Evolutionary conservation across 192 early-diverging fungal species (phyloP).

Genomic region (Gamsiella multidivaricata): DNA sequence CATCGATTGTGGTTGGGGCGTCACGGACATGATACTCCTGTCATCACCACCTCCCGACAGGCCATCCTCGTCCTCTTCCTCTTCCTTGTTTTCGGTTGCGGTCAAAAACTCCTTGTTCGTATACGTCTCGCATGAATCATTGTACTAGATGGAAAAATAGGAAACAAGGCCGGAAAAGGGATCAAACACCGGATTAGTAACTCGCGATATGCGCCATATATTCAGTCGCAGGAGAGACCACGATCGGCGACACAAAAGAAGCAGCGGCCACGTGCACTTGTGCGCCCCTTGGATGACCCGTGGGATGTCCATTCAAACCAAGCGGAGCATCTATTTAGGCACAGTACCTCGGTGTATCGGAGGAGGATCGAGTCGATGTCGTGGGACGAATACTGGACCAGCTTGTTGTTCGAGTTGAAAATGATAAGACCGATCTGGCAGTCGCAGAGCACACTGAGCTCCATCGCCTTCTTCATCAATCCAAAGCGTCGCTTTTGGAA

Average conservation of each 20-base stretch:
- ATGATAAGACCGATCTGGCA: slow-evolving; percentile 96
- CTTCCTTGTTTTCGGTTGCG: slow-evolving; percentile 39
- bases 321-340: too few species aligned
- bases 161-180: slow-evolving; percentile 1
- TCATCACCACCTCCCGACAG: slow-evolving; percentile 44
- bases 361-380: slow-evolving; percentile 95
- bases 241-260: too few species aligned
- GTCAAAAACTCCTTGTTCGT: slow-evolving; percentile 50
- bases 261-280: too few species aligned
- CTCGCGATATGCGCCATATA: too few species aligned
- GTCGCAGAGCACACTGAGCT: slow-evolving; percentile 93
- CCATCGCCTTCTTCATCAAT: slow-evolving; percentile 97
- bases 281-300: too few species aligned
- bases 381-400: slow-evolving; percentile 91
- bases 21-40: slow-evolving; percentile 47
- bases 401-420: slow-evolving; percentile 92
- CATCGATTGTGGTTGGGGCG: slow-evolving; percentile 46
- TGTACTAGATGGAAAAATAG: slow-evolving; percentile 24
- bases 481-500: slow-evolving; percentile 95
- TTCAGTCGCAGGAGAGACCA: too few species aligned
- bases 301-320: too few species aligned
- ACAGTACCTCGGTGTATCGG: slow-evolving; percentile 84
- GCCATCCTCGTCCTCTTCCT: slow-evolving; percentile 45
- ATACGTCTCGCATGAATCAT: slow-evolving; percentile 52
- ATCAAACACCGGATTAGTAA: too few species aligned